Evolutionary conservation across 108 stramenopile genomes (phyloP).

Genomic region (Aurantiochytrium sp.): DNA sequence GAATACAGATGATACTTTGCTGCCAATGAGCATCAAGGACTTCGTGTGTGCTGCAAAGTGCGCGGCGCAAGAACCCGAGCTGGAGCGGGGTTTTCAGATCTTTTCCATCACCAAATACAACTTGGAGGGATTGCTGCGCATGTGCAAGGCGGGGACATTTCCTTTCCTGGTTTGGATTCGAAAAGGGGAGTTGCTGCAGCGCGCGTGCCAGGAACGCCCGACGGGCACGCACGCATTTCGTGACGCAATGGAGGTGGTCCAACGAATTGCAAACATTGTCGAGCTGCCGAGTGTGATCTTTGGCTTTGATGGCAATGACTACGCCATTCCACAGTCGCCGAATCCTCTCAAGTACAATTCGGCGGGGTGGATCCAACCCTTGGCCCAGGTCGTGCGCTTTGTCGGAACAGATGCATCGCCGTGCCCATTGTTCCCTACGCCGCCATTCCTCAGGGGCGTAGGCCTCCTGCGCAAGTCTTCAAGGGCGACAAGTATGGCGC

Average conservation of each 20-base stretch:
- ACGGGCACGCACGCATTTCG: not conserved
- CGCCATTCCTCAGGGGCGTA: not conserved
- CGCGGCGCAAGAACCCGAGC: not conserved
- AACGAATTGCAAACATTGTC: not conserved
- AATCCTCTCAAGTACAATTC: not conserved
- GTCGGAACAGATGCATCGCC: slow-evolving; percentile 1
- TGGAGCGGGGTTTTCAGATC: not conserved
- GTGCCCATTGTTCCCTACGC: not conserved
- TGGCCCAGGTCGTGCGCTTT: not conserved
- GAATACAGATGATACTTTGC: no score
- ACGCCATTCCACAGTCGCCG: not conserved
- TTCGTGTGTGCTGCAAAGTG: not conserved
- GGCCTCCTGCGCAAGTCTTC: not conserved
- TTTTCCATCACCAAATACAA: not conserved
- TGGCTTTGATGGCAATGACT: slow-evolving; percentile 2
- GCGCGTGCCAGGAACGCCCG: not conserved
- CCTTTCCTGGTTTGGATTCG: not conserved
- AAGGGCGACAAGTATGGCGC: not conserved
- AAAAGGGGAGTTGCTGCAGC: not conserved
- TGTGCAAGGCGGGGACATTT: not conserved
- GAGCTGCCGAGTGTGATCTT: not conserved
- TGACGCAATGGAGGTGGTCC: not conserved
- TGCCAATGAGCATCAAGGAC: not conserved
- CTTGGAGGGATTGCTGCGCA: not conserved
- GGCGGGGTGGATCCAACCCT: not conserved